Base-by-base conservation (phyloP, 2,329 filamentous ascomycete genomes). In the Diplodia sapinea region DNA sequence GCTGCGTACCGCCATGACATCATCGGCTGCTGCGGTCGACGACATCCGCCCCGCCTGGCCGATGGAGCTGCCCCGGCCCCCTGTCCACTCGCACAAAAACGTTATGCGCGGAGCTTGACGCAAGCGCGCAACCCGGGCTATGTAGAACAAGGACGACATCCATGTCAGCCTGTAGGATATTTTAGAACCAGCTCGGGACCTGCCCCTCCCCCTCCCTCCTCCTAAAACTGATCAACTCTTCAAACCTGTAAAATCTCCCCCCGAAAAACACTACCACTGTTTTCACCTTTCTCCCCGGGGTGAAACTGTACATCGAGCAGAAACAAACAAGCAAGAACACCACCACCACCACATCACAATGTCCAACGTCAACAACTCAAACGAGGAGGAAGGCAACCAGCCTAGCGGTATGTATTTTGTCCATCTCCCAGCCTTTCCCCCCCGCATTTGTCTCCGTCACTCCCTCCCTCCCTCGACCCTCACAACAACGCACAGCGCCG, bases 391-490 rank as follows among this genome's bases (percentile, higher is more conserved):
- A 4, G 65, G 56, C 20, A 67, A 67, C 65, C 65, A 67, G 65
- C 47, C 55, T 17, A 62, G 65, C 36, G 65, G 65, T 62, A 47
- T 9, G 64, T 66, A 38, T 56, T 4, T 50, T 33, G 8, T 33
- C 31, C 31, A 38, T 38, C 36, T 38, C 36, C 36, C 36, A 38
- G n/a, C 15, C 15, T 5, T n/a, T 9, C 6, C 17, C 4, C 40
- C 7, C 40, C 17, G 94, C 4, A 9, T 1, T 33, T 9, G 31
- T 33, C 9, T 33, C 43, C 36, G 23, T 2, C 23, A 1, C 23
- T 23, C 2, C 23, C 23, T 23, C 23, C 23, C 23, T 23, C n/a
- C n/a, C n/a, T n/a, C n/a, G n/a, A n/a, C n/a, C n/a, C n/a, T 20
- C 12, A 59, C 33, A 57, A 20, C 12, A 47, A n/a, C n/a, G 31